Percentiles rank a stretch among this genome's conserved stretches.
Conservation (phyloP, 2,329 filamentous ascomycete genomes). For the Ceratocystis cacaofunesta region DNA sequence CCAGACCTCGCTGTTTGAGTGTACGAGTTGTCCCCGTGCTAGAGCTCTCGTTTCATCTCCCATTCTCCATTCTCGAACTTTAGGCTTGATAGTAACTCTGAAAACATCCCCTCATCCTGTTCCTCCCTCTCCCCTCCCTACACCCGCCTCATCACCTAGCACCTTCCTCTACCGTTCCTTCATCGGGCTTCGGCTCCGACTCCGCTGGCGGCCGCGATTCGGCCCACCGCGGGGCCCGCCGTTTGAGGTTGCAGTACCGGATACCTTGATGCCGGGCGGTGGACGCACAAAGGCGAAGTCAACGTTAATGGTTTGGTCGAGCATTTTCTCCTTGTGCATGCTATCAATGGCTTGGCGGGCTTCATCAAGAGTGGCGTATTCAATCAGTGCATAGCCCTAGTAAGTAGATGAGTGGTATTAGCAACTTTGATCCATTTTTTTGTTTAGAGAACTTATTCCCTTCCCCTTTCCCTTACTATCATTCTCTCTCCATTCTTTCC, state of each 20-base stretch:
- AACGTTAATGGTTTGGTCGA: constrained; percentile 67
- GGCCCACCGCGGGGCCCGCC: constrained; percentile 26
- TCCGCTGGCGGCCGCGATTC: constrained; percentile 26
- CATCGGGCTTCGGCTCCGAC: constrained; percentile 32
- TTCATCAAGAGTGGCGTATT: constrained; percentile 66
- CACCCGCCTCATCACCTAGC: not conserved
- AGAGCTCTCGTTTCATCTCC: not conserved
- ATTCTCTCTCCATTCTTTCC: not conserved
- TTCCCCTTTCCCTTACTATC: not conserved
- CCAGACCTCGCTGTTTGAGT: not conserved
- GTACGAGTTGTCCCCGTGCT: not conserved
- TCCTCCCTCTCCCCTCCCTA: not conserved
- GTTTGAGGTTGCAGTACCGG: constrained; percentile 17
- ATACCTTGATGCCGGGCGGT: constrained; percentile 42
- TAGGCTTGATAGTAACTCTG: not conserved
- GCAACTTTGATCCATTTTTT: not conserved
- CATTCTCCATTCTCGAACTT: not conserved
- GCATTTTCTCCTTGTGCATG: constrained; percentile 59
- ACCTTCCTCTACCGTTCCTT: not conserved
- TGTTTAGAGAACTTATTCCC: not conserved
- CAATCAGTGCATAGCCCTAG: constrained; percentile 72
- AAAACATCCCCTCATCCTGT: not conserved
- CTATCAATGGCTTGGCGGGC: constrained; percentile 69
- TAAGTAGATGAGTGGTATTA: not conserved
- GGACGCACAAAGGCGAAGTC: constrained; percentile 79